phyloP scores from a whole-genome alignment of 176 grass and related monocot genomes.

The Carex pumila region DNA sequence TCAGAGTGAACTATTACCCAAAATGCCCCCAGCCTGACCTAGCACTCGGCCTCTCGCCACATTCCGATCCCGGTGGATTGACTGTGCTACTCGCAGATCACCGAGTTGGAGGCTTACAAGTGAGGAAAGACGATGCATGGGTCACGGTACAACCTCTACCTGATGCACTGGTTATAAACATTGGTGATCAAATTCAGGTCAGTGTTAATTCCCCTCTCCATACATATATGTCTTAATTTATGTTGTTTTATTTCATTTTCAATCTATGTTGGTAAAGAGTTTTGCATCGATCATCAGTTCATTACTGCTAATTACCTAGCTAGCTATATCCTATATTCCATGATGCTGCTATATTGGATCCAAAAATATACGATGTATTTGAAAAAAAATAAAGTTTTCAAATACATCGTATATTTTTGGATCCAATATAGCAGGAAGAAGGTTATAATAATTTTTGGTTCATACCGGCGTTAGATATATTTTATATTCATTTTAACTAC shows the following conservation, averaged over 20 bases:
- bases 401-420: background rate
- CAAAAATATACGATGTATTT: too few relatives aligned
- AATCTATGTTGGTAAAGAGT: background rate
- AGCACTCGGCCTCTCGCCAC: conserved; percentile 77
- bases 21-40: conserved; percentile 93
- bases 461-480: background rate
- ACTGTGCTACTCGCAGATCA: conserved; percentile 83
- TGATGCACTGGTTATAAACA: conserved; percentile 67
- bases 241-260: background rate
- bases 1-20: conserved; percentile 89
- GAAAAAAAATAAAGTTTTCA: background rate
- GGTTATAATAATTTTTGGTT: background rate
- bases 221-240: background rate
- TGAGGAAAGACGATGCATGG: conserved; percentile 53
- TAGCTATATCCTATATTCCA: too few relatives aligned
- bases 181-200: conserved; percentile 90
- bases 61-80: conserved; percentile 68
- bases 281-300: too few relatives aligned
- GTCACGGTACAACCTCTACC: conserved; percentile 60
- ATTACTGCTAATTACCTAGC: too few relatives aligned
- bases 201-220: too few relatives aligned
- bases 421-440: background rate
- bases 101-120: conserved; percentile 62
- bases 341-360: too few relatives aligned
- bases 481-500: background rate